These are phyloP conservation scores for Tuber indicum DNA, from an alignment of 495 filamentous ascomycete genomes.

Conservation along the genomic window DNA sequence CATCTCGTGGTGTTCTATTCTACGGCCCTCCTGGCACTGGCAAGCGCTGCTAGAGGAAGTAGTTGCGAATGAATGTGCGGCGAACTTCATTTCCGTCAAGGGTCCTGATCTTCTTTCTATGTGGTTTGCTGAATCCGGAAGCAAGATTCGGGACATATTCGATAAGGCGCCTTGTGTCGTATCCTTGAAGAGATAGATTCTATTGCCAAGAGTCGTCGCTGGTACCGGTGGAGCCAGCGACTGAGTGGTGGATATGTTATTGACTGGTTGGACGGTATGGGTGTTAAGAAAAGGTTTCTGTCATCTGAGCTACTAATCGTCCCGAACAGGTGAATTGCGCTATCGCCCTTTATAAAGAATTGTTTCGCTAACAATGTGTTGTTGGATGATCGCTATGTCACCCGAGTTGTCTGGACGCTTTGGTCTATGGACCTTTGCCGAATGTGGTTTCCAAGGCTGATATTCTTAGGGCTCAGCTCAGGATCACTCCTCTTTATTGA, in stretches of 20 bases:
- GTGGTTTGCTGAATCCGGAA: slow-evolving; percentile 99
- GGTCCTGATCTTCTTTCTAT: slow-evolving; percentile 95
- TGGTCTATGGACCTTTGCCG: slow-evolving; percentile 95
- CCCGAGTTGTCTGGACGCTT: slow-evolving; percentile 94
- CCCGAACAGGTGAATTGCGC: slow-evolving; percentile 62
- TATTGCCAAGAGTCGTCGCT: slow-evolving; percentile 96
- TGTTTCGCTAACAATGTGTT: slow-evolving; percentile 20
- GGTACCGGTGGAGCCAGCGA: slow-evolving; percentile 98
- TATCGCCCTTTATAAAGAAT: not conserved
- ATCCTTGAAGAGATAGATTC: slow-evolving; percentile 97
- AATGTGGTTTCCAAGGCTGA: slow-evolving; percentile 77
- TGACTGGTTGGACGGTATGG: slow-evolving; percentile 57
- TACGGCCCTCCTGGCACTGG: slow-evolving; percentile 98
- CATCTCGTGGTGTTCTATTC: slow-evolving; percentile 96
- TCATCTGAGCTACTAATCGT: slow-evolving; percentile 97
- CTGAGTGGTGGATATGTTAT: slow-evolving; percentile 98
- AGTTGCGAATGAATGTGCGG: slow-evolving; percentile 96
- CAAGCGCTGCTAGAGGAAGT: slow-evolving; percentile 99
- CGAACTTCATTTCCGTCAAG: slow-evolving; percentile 99
- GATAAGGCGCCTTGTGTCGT: slow-evolving; percentile 99
- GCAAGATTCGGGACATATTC: slow-evolving; percentile 99
- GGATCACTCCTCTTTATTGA: slow-evolving; percentile 95
- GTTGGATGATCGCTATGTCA: slow-evolving; percentile 93
- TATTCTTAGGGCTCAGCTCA: slow-evolving; percentile 92
- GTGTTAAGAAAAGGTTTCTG: slow-evolving; percentile 99